Conservation (phyloP, 1,284 basidiomycete genomes). For the Pseudozyma sp. region DNA sequence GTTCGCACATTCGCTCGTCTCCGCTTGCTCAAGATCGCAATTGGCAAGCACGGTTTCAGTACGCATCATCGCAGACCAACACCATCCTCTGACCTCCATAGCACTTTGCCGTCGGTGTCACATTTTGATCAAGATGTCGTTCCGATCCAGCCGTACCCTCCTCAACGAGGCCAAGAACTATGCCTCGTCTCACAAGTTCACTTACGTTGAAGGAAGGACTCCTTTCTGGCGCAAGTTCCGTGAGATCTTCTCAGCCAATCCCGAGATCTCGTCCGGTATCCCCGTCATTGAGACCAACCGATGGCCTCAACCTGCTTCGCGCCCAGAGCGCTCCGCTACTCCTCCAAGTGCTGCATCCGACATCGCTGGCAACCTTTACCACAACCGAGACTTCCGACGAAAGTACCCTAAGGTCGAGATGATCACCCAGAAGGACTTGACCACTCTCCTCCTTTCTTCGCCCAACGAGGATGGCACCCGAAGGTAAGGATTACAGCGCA, state of each 20-base stretch:
- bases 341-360: constrained; percentile 79
- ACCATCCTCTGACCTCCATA: not conserved
- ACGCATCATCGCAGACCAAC: not conserved
- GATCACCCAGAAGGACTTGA: constrained; percentile 70
- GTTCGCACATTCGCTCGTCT: not conserved
- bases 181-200: constrained; percentile 61
- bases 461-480: constrained; percentile 73
- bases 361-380: constrained; percentile 74
- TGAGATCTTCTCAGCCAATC: constrained; percentile 75
- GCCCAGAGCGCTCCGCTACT: constrained; percentile 85
- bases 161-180: constrained; percentile 55
- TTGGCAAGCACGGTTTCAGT: too few species aligned
- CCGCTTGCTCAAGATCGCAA: not conserved
- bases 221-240: constrained; percentile 69
- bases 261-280: constrained; percentile 91
- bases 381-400: constrained; percentile 92
- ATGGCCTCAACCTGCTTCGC: constrained; percentile 85
- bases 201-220: constrained; percentile 64
- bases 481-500: constrained; percentile 43
- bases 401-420: constrained; percentile 82
- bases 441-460: constrained; percentile 83
- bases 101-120: not conserved
- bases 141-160: constrained; percentile 52
- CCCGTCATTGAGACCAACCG: constrained; percentile 80
- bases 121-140: constrained; percentile 24